A percentile compares a stretch with the other conserved stretches of the same genome.
Conservation (phyloP, 148 eudicot genomes). For the Vaccinium corymbosum region DNA sequence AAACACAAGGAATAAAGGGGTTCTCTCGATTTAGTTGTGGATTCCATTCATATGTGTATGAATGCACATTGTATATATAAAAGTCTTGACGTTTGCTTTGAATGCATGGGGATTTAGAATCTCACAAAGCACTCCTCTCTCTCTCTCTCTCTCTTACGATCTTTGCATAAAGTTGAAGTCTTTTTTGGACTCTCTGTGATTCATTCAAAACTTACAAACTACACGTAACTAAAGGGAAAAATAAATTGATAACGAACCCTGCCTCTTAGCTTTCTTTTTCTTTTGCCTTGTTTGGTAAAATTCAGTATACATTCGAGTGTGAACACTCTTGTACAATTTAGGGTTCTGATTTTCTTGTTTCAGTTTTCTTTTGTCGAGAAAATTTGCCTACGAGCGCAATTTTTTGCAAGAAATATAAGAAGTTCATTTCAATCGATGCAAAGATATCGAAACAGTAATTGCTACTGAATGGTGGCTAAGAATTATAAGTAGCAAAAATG, state of each 20-base stretch:
- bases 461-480: too few species aligned
- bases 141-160: constrained; percentile 17
- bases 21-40: constrained; percentile 18
- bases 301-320: background rate
- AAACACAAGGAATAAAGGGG: constrained; percentile 36
- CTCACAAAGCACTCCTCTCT: constrained; percentile 29
- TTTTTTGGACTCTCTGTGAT: constrained; percentile 37
- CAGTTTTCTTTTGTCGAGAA: background rate
- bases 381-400: background rate
- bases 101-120: constrained; percentile 49
- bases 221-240: constrained; percentile 2
- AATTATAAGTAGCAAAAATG: too few species aligned
- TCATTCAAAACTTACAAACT: constrained; percentile 23
- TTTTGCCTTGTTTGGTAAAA: background rate
- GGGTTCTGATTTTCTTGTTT: background rate
- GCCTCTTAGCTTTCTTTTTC: background rate
- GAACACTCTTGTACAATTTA: background rate
- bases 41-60: background rate
- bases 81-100: constrained; percentile 27
- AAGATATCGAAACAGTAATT: background rate
- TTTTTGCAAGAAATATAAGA: background rate
- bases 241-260: constrained; percentile 14
- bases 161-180: constrained; percentile 44
- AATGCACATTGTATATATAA: constrained; percentile 10
- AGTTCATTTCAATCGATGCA: background rate